phyloP scores from a whole-genome alignment of 768 basidiomycete species.

The Cystobasidium onofrii region DNA sequence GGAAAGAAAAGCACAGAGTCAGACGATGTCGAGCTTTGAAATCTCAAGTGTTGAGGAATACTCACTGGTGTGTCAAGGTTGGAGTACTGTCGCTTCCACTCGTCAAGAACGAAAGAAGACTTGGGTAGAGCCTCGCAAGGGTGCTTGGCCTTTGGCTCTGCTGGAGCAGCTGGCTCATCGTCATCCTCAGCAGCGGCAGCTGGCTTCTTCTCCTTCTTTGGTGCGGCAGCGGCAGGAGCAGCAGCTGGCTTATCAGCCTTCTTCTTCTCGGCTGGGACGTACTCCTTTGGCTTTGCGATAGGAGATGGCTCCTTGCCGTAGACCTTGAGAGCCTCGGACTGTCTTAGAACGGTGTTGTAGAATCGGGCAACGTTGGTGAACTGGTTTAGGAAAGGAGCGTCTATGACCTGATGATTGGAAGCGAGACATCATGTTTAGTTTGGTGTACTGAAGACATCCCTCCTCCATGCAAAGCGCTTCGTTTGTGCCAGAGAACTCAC shows the following conservation, averaged over 20 bases:
- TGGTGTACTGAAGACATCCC: neutral
- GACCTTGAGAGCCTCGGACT: constrained; percentile 64
- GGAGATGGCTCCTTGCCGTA: constrained; percentile 52
- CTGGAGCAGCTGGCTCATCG: constrained; percentile 55
- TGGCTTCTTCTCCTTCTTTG: constrained; percentile 42
- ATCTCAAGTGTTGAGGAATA: too few relatives aligned
- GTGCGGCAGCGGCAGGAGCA: constrained; percentile 37
- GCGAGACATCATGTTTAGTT: neutral
- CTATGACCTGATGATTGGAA: constrained; percentile 49
- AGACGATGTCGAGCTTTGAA: too few relatives aligned
- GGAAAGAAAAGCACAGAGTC: too few relatives aligned
- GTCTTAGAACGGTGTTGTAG: constrained; percentile 78
- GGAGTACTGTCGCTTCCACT: constrained; percentile 96
- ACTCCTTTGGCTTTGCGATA: constrained; percentile 37
- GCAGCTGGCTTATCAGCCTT: constrained; percentile 48
- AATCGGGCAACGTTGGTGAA: constrained; percentile 72
- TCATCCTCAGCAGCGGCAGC: constrained; percentile 44
- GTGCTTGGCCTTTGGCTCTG: constrained; percentile 86
- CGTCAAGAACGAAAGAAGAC: constrained; percentile 55
- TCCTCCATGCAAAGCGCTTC: neutral
- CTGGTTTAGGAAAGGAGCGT: constrained; percentile 59
- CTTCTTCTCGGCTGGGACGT: constrained; percentile 53
- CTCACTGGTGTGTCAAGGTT: constrained; percentile 78
- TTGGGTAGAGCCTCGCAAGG: constrained; percentile 86
- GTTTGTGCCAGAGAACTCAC: constrained; percentile 37